These are phyloP conservation scores for Ogataea zsoltii DNA, from an alignment of 805 yeast species.

Conservation along the genomic window DNA sequence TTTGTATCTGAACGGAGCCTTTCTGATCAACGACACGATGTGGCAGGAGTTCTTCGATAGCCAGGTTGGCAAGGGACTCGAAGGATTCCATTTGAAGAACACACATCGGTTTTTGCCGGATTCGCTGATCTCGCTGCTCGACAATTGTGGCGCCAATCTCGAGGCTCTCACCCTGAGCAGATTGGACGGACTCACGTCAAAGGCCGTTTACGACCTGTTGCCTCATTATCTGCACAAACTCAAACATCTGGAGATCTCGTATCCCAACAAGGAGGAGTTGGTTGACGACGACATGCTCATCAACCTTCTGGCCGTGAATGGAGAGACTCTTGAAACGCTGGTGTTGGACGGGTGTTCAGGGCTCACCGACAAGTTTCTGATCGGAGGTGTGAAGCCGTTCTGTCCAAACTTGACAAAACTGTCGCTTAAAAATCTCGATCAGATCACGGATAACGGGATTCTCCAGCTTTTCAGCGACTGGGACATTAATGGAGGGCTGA, in stretches of 20 bases:
- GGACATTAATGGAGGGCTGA: conserved; percentile 57
- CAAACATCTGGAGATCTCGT: conserved; percentile 61
- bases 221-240: conserved; percentile 62
- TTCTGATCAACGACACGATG: conserved; percentile 68
- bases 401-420: conserved; percentile 57
- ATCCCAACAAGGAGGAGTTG: conserved; percentile 65
- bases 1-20: conserved; percentile 84
- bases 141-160: conserved; percentile 57
- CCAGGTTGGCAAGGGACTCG: conserved; percentile 52
- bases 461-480: conserved; percentile 58
- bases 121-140: conserved; percentile 61
- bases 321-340: conserved; percentile 58
- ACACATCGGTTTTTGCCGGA: conserved; percentile 81
- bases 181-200: conserved; percentile 68
- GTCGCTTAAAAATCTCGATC: conserved; percentile 60
- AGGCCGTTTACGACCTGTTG: conserved; percentile 57
- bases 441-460: conserved; percentile 69
- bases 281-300: conserved; percentile 68
- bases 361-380: conserved; percentile 63
- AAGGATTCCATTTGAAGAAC: conserved; percentile 63
- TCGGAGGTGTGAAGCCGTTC: conserved; percentile 59
- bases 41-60: conserved; percentile 78
- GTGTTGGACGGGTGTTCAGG: conserved; percentile 72
- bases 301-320: conserved; percentile 59
- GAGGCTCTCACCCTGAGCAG: conserved; percentile 62